Evolutionary conservation across 306 rosid genomes (phyloP).

Genomic region (Quercus dentata): DNA sequence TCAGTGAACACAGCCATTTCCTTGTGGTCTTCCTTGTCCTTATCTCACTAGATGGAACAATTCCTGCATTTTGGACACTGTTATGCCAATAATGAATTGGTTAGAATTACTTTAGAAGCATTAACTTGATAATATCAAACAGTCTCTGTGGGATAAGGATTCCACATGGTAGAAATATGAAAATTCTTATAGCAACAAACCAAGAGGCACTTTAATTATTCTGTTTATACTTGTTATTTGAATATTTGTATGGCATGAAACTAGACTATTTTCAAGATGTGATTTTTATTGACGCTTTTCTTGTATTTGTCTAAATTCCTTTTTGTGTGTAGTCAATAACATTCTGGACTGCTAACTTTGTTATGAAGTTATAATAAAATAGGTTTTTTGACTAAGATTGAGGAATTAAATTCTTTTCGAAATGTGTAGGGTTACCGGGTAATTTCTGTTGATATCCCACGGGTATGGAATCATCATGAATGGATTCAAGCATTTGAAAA

Average conservation of each 20-base stretch:
- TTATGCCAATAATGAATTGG: not conserved
- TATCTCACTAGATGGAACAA: not conserved
- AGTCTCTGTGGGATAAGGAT: not conserved
- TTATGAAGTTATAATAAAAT: not conserved
- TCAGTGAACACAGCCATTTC: not conserved
- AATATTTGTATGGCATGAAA: not conserved
- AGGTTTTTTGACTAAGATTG: not conserved
- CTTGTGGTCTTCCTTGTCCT: not conserved
- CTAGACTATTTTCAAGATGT: not conserved
- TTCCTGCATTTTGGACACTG: not conserved
- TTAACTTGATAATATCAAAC: not conserved
- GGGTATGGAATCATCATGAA: constrained; percentile 89
- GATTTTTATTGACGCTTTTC: not conserved
- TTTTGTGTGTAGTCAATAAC: not conserved
- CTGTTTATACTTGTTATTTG: not conserved
- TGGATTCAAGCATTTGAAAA: constrained; percentile 98
- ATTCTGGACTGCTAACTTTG: not conserved
- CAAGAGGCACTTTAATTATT: not conserved
- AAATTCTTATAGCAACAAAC: not conserved
- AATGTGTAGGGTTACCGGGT: constrained; percentile 87
- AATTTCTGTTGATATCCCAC: constrained; percentile 91
- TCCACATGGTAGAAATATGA: not conserved
- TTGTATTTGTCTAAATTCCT: not conserved
- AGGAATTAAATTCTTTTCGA: not conserved
- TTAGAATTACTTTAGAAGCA: not conserved